These are phyloP conservation scores for Leucocoprinus sp. DNA, from an alignment of 768 basidiomycete species.

Conservation along the genomic window DNA sequence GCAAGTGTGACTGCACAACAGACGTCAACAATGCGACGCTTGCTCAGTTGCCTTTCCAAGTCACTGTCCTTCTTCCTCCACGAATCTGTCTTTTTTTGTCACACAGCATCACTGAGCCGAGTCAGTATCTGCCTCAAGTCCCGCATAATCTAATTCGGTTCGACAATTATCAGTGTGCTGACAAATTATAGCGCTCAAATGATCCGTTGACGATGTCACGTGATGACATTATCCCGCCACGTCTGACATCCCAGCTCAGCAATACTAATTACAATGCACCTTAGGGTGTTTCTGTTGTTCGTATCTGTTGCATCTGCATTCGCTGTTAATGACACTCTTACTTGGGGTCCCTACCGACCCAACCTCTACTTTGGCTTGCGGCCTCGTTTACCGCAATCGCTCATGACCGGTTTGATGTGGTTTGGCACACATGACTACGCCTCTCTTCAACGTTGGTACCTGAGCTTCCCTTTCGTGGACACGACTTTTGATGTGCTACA, in stretches of 20 bases:
- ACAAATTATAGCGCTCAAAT: slow-evolving; percentile 2
- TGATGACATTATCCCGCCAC: slow-evolving; percentile 9
- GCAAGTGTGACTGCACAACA: slow-evolving; percentile 25
- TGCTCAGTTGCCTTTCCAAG: background rate
- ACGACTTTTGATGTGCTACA: slow-evolving; percentile 5
- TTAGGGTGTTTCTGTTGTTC: slow-evolving; percentile 37
- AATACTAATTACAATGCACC: slow-evolving; percentile 33
- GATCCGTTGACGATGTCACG: slow-evolving; percentile 9
- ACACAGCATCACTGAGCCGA: background rate
- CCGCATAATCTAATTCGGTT: background rate
- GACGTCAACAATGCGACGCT: slow-evolving; percentile 33
- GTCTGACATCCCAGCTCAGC: slow-evolving; percentile 9
- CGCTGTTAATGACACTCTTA: slow-evolving; percentile 42
- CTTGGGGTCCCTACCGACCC: slow-evolving; percentile 87
- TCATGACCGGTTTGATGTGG: slow-evolving; percentile 93
- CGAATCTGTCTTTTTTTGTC: background rate
- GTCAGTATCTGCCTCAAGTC: background rate
- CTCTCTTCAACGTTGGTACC: slow-evolving; percentile 53
- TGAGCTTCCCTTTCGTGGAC: slow-evolving; percentile 4
- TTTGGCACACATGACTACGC: slow-evolving; percentile 83
- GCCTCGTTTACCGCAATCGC: slow-evolving; percentile 78
- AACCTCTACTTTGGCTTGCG: slow-evolving; percentile 93
- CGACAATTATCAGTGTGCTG: slow-evolving; percentile 2
- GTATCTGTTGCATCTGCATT: slow-evolving; percentile 29
- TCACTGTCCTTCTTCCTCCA: background rate